Base-by-base conservation (phyloP, 495 filamentous ascomycete species). In the Ramalina intermedia region DNA sequence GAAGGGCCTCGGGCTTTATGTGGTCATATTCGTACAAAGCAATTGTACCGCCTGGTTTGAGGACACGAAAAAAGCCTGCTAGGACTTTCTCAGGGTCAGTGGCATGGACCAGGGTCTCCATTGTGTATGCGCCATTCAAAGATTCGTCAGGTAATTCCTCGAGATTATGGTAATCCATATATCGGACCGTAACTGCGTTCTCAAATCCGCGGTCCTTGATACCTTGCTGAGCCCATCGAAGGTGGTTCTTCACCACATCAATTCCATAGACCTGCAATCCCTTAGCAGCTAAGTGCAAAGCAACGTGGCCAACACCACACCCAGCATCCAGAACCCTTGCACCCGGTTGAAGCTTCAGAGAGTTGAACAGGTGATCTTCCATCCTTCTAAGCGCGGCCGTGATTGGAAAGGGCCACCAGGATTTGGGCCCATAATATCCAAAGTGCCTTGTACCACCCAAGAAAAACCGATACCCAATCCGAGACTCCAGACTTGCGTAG, bases 61-160 rank as follows among this genome's bases (percentile, higher is more conserved):
- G 54, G 0, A 78, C 43, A 24, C 70, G 68, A 55, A 63, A 64
- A 56, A 78, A 78, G 37, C 69, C 64, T 9, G 52, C 45, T 23
- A 76, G 51, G 1, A 68, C 74, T 11, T 61, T 64, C 46, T 65
- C 54, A 6, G 69, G 68, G 18, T 78, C 67, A 1, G 66, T 74
- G 6, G 76, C 72, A 52, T 80, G 73, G 5, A 77, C 72, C 23
- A 78, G 66, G 0, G 74, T 79, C 53, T 79, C 75, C 65, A 77
- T 76, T 1, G 74, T 77, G 53, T 78, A 79, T 43, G 71, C 54
- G 16, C 75, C 75, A 50, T 79, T 71, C 46, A 73, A 67, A 0
- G 66, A 69, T 9, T 52, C 55, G 33, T 52, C 43, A 6, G 52
- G 48, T 33, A 73, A 61, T 6, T 47, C 42, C 8, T 70, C 57